Base-by-base conservation (phyloP, 805 yeast species). In the Wickerhamomyces queroliae region DNA sequence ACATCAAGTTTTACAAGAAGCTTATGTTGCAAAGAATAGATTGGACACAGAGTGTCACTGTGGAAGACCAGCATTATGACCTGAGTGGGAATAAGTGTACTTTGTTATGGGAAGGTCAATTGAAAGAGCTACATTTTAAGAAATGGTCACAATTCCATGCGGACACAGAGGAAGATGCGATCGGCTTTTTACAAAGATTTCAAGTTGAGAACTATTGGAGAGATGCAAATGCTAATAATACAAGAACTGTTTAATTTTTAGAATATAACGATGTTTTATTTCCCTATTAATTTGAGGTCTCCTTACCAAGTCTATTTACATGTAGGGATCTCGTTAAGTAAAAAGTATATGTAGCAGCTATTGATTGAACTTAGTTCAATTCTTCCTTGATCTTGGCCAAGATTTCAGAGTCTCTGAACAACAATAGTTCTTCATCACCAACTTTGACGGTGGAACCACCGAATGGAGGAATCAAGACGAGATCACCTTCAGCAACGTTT, bases 371-470 rank as follows among this genome's bases (percentile, higher is more conserved):
- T 12, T 25, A 30, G 10, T 18, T 11, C 5, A 13, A 9, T 58
- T 67, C 73, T 52, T 81, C 80, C 58, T 80, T 80, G 58, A 93
- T 79, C 74, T 88, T 91, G 58, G 98, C 99, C 58, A 93, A 77
- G 63, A 91, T 86, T 69, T 91, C 99, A 57, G 85, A 71, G 68
- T 93, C 98, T 64, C 96, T 84, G 78, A 85, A 89, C 57, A 90
- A 72, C 53, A 85, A 73, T 56, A 71, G 80, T 61, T 78, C 72
- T 54, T 90, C 95, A 45, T 84, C 89, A 53, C 86, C 90, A 54
- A 93, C 77, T 69, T 85, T 89, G 65, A 93, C 76, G 47, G 87
- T 68, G 50, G 89, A 79, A 42, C 99, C 99, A 45, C 99, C 99
- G 53, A 84, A 91, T 43, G 83, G 78, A 49, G 98, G 98, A 59